A percentile compares a stretch with the other conserved stretches of the same genome.
Evolutionary conservation across 768 basidiomycete genomes (phyloP).

Genomic region (Tylopilus vinaceipallidus): DNA sequence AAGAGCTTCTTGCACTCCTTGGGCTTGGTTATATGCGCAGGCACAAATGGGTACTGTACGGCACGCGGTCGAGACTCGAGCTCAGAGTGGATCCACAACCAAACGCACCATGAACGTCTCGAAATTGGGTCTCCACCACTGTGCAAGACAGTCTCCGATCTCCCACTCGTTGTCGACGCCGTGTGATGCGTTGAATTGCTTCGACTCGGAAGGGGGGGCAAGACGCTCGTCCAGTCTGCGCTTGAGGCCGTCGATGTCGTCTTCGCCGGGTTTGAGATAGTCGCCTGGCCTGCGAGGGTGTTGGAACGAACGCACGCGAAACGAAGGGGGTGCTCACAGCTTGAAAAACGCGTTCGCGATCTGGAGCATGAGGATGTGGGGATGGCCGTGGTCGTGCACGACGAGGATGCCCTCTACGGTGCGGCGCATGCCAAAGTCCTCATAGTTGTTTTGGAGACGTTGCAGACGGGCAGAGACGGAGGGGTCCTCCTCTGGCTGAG

Average conservation of each 20-base stretch:
- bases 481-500: conserved; percentile 96
- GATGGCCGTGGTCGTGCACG: conserved; percentile 95
- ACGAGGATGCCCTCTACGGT: conserved; percentile 81
- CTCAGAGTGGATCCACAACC: background rate
- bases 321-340: conserved; percentile 55
- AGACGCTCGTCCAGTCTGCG: conserved; percentile 86
- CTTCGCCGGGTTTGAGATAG: conserved; percentile 95
- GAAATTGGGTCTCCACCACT: conserved; percentile 98
- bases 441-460: conserved; percentile 94
- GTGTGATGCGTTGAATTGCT: conserved; percentile 74
- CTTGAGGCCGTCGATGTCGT: conserved; percentile 89
- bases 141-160: conserved; percentile 93
- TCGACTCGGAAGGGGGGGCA: conserved; percentile 69
- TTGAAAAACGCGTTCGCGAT: conserved; percentile 99
- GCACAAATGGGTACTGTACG: conserved; percentile 84
- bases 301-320: background rate
- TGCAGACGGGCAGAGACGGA: conserved; percentile 93
- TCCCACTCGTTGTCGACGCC: conserved; percentile 91
- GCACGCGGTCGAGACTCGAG: background rate
- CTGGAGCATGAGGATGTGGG: conserved; percentile 96
- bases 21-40: conserved; percentile 94
- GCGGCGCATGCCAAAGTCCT: conserved; percentile 93
- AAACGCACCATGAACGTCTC: conserved; percentile 94
- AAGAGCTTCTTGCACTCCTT: conserved; percentile 98
- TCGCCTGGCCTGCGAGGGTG: conserved; percentile 76